Base-by-base conservation (phyloP, 2,329 filamentous ascomycete genomes). In the Dissoconium aciculare region DNA sequence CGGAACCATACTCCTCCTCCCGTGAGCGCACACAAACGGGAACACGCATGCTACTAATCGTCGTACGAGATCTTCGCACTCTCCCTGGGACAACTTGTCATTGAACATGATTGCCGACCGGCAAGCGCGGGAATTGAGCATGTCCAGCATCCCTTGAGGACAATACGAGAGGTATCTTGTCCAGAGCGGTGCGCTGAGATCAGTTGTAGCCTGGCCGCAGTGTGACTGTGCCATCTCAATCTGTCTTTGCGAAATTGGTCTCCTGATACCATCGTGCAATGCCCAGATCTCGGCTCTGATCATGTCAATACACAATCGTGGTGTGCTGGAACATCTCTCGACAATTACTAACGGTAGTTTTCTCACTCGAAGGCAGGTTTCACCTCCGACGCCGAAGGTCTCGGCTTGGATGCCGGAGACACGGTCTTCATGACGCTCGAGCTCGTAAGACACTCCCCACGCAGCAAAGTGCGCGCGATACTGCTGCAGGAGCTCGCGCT, bases 41-140 rank as follows among this genome's bases (percentile, higher is more conserved):
- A 87, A 81, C 0, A 62, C 63, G 41, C 78, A 84, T 1, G 45
- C 48, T 0, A 67, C 64, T n/a, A 89, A 55, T 3, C 62, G 61
- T 2, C 32, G 37, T 0, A 87, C 51, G 17, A 89, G 52, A 1
- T 52, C 48, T 6, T 55, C 42, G 42, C 81, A 87, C 39, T 82
- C 64, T 0, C 61, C 53, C 1, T 50, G 39, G 0, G 61, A 63
- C 5, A 89, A 55, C 4, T 57, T 48, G 45, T 91, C 82, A 43
- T 87, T 87, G 55, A 91, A 91, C 79, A 85, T 87, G 50, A 89
- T 74, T 2, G 82, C 79, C 19, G 78, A 81, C 31, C 79, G 66
- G 46, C 81, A 89, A 1, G 81, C 72, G 33, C 78, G 67, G 0
- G 78, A 84, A 46, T 83, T 76, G 4, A 87, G 57, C 48, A 87